Conservation (phyloP, 2,329 filamentous ascomycete genomes). For the Alternaria burnsii region DNA sequence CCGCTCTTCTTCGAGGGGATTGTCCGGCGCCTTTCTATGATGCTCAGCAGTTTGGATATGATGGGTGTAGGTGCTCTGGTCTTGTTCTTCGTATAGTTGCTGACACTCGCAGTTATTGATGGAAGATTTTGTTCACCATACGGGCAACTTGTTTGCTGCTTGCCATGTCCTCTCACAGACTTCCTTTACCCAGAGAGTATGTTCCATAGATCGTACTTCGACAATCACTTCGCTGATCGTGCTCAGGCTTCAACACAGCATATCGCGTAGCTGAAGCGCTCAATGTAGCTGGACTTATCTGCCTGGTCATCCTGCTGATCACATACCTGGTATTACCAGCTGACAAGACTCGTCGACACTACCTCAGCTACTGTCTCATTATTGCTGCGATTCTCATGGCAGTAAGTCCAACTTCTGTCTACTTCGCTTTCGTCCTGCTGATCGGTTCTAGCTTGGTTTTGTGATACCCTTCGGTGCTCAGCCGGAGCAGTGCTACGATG, state of each 20-base stretch:
- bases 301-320: constrained; percentile 77
- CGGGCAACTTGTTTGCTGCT: constrained; percentile 72
- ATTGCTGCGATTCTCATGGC: constrained; percentile 80
- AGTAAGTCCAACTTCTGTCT: constrained; percentile 60
- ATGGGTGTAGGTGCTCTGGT: constrained; percentile 69
- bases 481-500: constrained; percentile 84
- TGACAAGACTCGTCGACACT: constrained; percentile 91
- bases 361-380: constrained; percentile 87
- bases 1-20: constrained; percentile 53
- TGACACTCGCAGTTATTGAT: constrained; percentile 57
- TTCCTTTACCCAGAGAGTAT: constrained; percentile 72
- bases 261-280: constrained; percentile 80
- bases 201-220: constrained; percentile 26
- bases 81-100: constrained; percentile 22
- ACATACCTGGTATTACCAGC: constrained; percentile 84
- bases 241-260: constrained; percentile 62
- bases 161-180: constrained; percentile 87
- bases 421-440: constrained; percentile 4
- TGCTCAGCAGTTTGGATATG: constrained; percentile 65
- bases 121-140: constrained; percentile 67
- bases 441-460: constrained; percentile 75
- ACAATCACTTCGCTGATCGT: background rate
- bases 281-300: constrained; percentile 75
- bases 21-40: constrained; percentile 78
- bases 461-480: constrained; percentile 83